Evolutionary conservation across 2,329 filamentous ascomycete species (phyloP).

Genomic region (Colletotrichum falcatum): DNA sequence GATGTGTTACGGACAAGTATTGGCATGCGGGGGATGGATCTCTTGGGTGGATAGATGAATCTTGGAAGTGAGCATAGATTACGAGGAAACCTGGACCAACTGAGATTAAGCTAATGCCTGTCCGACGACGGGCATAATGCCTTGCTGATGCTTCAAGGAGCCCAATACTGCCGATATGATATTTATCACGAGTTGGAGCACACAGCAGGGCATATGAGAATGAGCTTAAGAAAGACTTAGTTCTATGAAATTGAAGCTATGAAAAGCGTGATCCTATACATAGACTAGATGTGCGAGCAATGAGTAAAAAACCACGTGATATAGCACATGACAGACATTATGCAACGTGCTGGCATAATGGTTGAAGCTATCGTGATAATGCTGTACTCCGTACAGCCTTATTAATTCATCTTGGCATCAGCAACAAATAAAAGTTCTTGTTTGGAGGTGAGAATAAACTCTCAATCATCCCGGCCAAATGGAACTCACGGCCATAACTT

Average conservation of each 20-base stretch:
- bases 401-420: not conserved
- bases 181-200: too few relatives aligned
- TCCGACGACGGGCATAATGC: not conserved
- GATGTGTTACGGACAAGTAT: not conserved
- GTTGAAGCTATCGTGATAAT: too few relatives aligned
- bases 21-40: slow-evolving; percentile 16
- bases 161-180: not conserved
- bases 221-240: too few relatives aligned
- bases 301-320: too few relatives aligned
- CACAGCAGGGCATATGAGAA: too few relatives aligned
- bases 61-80: not conserved
- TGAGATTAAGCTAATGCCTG: not conserved
- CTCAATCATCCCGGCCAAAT: not conserved
- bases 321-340: too few relatives aligned
- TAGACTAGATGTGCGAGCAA: too few relatives aligned
- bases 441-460: too few relatives aligned
- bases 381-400: too few relatives aligned
- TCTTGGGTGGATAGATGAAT: not conserved
- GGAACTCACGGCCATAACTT: not conserved
- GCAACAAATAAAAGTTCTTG: not conserved
- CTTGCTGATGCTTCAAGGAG: not conserved
- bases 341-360: too few relatives aligned
- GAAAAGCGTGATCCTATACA: too few relatives aligned
- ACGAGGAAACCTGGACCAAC: not conserved
- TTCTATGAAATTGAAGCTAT: too few relatives aligned